Base-by-base conservation (phyloP, 2,329 filamentous ascomycete genomes). In the Fusarium fujikuroi region DNA sequence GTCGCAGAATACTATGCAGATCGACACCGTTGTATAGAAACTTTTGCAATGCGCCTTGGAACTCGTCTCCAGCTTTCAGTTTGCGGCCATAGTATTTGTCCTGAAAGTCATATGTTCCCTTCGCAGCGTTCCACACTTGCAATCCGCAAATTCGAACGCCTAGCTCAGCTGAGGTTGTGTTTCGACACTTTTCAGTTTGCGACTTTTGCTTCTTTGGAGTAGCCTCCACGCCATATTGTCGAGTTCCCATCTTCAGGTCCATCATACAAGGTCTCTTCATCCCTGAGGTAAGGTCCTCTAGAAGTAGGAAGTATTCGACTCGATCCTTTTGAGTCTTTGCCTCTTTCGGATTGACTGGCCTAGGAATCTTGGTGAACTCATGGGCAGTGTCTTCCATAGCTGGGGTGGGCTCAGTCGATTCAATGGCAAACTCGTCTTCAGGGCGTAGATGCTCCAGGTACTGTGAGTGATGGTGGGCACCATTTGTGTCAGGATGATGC, bases 191-290 rank as follows among this genome's bases (percentile, higher is more conserved):
- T 75, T 94, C 92, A 65, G 94, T 91, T 81, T 99, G 96, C 0
- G 96, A 98, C 68, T 92, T 91, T 78, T 95, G 93, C 82, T 99
- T 99, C 85, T 97, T 97, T 47, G 94, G 91, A 60, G 89, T 91
- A 5, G 96, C 96, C 75, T 98, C 95, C 18, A 98, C 91, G 12
- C 96, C 96, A 80, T 98, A 98, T 80, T 99, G 96, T 5, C 96
- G 92, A 12, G 96, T 99, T 25, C 96, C 96, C 96, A 99, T 99
- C 81, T 99, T 99, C 70, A 99, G 86, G 80, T 99, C 96, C 82
- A 99, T 92, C 67, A 99, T 97, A 83, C 96, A 98, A 9, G 96
- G 96, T 57, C 93, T 91, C 80, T 94, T 95, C 96, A 99, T 98
- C 39, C 95, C 95, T 4, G 95, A 93, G 2, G 96, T 99, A 53